A percentile compares a stretch with the other conserved stretches of the same genome.
Evolutionary conservation across 2,329 filamentous ascomycete genomes (phyloP).

Genomic region (Colletotrichum sp.): DNA sequence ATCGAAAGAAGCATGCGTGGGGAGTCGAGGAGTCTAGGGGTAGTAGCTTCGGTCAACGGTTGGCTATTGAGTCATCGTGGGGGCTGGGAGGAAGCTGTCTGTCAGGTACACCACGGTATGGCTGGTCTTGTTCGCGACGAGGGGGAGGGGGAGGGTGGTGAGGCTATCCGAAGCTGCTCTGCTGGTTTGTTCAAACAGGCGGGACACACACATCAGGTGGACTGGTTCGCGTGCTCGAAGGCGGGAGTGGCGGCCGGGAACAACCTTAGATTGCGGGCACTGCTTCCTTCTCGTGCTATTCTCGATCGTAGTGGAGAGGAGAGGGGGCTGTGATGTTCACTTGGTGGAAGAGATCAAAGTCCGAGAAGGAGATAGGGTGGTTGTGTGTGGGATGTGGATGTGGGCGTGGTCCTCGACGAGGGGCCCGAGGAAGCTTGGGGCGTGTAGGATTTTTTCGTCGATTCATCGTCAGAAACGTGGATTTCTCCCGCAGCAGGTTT

Average conservation of each 20-base stretch:
- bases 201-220: background rate
- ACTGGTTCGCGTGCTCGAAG: background rate
- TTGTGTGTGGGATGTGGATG: background rate
- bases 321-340: background rate
- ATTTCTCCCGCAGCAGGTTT: background rate
- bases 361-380: background rate
- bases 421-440: background rate
- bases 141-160: background rate
- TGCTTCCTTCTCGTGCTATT: background rate
- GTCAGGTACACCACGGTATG: background rate
- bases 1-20: background rate
- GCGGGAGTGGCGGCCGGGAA: constrained; percentile 14
- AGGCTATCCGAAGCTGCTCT: background rate
- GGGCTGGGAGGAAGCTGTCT: background rate
- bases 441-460: background rate
- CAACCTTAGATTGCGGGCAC: constrained; percentile 1
- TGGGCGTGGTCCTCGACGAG: background rate
- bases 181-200: background rate
- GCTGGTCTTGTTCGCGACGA: background rate
- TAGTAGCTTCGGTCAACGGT: background rate
- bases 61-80: background rate
- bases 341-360: background rate
- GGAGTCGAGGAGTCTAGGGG: background rate
- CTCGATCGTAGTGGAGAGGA: background rate
- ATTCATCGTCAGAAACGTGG: background rate